phyloP scores from a whole-genome alignment of 1,284 basidiomycete species.

The Amylostereum areolatum region DNA sequence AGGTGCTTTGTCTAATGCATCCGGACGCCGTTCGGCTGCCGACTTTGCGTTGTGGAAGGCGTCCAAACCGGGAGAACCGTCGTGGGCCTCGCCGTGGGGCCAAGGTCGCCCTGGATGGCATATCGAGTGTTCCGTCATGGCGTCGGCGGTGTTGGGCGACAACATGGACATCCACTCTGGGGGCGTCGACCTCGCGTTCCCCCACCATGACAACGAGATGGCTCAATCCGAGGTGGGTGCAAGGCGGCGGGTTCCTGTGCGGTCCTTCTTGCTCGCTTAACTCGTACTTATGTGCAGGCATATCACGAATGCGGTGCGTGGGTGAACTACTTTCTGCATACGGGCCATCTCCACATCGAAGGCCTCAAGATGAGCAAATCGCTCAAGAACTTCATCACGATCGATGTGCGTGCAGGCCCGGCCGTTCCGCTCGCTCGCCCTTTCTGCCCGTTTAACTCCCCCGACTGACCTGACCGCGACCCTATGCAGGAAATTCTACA shows the following conservation, averaged over 20 bases:
- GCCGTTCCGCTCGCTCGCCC: no score
- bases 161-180: constrained; percentile 98
- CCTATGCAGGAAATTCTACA: constrained; percentile 77
- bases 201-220: constrained; percentile 99
- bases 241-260: constrained; percentile 1
- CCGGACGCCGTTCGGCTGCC: constrained; percentile 59
- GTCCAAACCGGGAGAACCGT: constrained; percentile 96
- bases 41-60: constrained; percentile 99
- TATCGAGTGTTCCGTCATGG: constrained; percentile 99
- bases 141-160: constrained; percentile 85
- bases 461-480: constrained; percentile 1
- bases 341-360: constrained; percentile 97
- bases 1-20: constrained; percentile 61
- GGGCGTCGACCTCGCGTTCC: constrained; percentile 95
- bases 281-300: constrained; percentile 43
- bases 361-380: constrained; percentile 99
- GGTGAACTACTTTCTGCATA: constrained; percentile 99
- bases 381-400: constrained; percentile 98
- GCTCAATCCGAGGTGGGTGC: constrained; percentile 86
- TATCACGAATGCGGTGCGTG: constrained; percentile 91
- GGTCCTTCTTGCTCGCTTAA: background rate
- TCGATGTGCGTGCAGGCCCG: constrained; percentile 61
- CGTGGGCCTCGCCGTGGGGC: constrained; percentile 97
- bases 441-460: no score
- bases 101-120: constrained; percentile 98